Evolutionary conservation across 495 filamentous ascomycete species (phyloP), one percentile per base, ranked within the genome.

Genomic region (Cairneyella variabilis): DNA sequence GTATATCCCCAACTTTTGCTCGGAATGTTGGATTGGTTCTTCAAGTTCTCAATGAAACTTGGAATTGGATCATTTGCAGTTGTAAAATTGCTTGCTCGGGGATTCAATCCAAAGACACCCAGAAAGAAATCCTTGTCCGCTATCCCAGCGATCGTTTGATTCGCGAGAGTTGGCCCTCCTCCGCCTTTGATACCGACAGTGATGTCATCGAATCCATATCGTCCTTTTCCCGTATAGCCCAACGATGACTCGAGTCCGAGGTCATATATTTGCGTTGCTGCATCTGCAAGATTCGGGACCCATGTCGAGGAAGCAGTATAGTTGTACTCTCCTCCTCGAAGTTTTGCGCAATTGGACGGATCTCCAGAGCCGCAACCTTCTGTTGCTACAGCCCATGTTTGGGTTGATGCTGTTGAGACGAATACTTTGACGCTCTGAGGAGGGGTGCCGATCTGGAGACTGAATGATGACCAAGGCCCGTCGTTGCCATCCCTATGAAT

Each of bases 1-100:
- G 79, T 83, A 61, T 81, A 83, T 21, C 70, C 78, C 66, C 69
- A 81, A 20, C 71, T 74, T 10, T 76, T 21, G 57, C 77, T 80
- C 8, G 77, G 76, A 20, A 82, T 79, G 18, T 68, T 50, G 8
- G 65, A 66, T 16, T 76, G 61, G 27, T 75, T 64, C 57, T 69
- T 74, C 11, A 83, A 57, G 0, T 69, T 69, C 4, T 70, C 70
- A 37, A 83, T 58, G 48, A 76, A 77, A 51, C 78, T 79, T n/a
- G 73, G 62, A 30, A 68, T 53, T 9, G 69, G 58, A 23, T 58
- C 36, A 41, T 75, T 68, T 6, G 39, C 17, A 18, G 20, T 42
- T 0, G 39, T 34, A 61, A 79, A 78, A 53, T 80, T 80, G 22
- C 69, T 69, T 0, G 73, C 62, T 53, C 71, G 68, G 28, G 71